Evolutionary conservation across 1,284 basidiomycete genomes (phyloP), one percentile per base, ranked within the genome.

Genomic region (Sporisorium iseilematis-ciliati): DNA sequence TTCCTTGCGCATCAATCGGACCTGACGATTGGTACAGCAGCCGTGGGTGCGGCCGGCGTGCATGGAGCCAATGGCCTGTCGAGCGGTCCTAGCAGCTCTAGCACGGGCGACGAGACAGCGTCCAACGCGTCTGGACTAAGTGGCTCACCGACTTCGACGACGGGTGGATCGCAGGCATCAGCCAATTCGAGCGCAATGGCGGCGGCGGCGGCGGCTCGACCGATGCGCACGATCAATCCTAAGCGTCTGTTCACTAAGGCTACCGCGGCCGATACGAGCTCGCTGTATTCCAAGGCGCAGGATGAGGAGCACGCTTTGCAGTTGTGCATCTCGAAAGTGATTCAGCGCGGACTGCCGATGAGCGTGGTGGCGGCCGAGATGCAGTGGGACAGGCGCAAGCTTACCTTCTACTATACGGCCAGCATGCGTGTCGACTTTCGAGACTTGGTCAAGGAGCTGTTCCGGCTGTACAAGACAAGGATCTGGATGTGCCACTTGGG

Each of bases 211-310:
- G 57, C 57, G 5, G 38, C 57, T 21, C 74, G 79, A 20, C 75
- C 75, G 33, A 69, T 76, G 46, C 77, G 80, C 38, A 73, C 71
- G 7, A 81, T 82, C 72, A 81, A 92, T 85, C 96, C 96, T 8
- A 99, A 99, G 89, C 91, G 92, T 88, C 95, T 98, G 56, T 96
- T 95, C 85, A 91, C 91, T n/a, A 95, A 94, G 86, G 94, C 94
- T n/a, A 89, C 89, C 55, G 88, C 88, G 31, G 90, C 92, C 77
- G 95, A 99, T 87, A 90, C 75, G 38, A 77, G 69, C 53, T 63
- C 79, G 42, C 71, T 82, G 16, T 65, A 59, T 33, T 67, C 78
- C 29, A 82, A 82, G 62, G 88, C 91, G 65, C 91, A 92, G 81
- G 96, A 99, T 84, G 96, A 99, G 86, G 88, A 91, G 65, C 94